Percentiles rank a stretch among this genome's conserved stretches.
Evolutionary conservation across 352 stramenopile species (phyloP).

Genomic region (Globisporangium apiculatum): DNA sequence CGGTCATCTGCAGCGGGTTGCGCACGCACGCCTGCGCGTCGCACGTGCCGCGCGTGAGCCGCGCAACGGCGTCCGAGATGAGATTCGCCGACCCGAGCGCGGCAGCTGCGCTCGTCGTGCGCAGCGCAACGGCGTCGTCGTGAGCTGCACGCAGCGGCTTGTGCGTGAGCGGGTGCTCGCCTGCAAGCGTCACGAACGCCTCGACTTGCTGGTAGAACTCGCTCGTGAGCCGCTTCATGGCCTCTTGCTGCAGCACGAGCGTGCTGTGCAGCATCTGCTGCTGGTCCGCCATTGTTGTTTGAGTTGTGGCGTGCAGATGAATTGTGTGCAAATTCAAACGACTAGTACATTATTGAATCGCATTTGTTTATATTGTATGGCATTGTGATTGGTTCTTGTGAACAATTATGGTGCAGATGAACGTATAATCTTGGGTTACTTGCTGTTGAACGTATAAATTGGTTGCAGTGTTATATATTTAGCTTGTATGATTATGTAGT

Average conservation of each 20-base stretch:
- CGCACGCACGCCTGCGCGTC: conserved; percentile 24
- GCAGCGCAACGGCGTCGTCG: conserved; percentile 24
- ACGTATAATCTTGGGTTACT: too few species aligned
- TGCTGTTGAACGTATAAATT: too few species aligned
- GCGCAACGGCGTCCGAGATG: conserved; percentile 34
- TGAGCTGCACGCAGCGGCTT: conserved; percentile 13
- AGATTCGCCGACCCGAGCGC: conserved; percentile 20
- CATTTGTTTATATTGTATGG: too few species aligned
- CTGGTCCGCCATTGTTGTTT: background rate
- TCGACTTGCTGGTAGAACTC: conserved; percentile 69
- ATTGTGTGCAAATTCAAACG: too few species aligned
- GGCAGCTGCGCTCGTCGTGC: conserved; percentile 7
- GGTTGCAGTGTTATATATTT: too few species aligned
- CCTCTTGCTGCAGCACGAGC: conserved; percentile 53
- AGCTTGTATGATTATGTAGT: too few species aligned
- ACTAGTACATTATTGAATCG: too few species aligned
- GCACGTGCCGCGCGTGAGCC: conserved; percentile 34
- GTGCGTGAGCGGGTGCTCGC: conserved; percentile 36
- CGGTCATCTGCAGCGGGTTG: conserved; percentile 26
- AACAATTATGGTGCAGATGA: too few species aligned
- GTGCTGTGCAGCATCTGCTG: conserved; percentile 42
- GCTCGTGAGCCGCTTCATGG: conserved; percentile 26
- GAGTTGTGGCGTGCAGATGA: too few species aligned
- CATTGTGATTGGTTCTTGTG: too few species aligned
- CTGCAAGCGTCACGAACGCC: conserved; percentile 48